Conservation (phyloP, 2,329 filamentous ascomycete species). For the Mariannaea elegans region DNA sequence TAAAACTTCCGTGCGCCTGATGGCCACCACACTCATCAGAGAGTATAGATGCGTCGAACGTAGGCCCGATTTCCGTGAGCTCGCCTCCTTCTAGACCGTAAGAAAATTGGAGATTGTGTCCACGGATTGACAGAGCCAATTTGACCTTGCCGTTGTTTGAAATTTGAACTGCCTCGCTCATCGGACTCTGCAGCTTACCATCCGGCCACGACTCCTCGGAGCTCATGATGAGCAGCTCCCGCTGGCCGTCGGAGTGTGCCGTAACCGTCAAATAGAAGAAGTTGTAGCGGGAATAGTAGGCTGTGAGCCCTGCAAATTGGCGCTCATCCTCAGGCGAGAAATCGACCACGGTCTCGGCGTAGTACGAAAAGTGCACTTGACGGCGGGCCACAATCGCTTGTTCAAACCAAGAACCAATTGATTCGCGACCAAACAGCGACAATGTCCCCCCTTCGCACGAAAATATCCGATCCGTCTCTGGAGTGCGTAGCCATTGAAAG, state of each 20-base stretch:
- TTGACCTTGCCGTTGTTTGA: slow-evolving; percentile 64
- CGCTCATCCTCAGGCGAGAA: slow-evolving; percentile 66
- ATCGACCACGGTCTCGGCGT: slow-evolving; percentile 64
- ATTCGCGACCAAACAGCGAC: slow-evolving; percentile 59
- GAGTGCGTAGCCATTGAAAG: slow-evolving; percentile 67
- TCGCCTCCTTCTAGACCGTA: slow-evolving; percentile 59
- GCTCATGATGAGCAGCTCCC: slow-evolving; percentile 65
- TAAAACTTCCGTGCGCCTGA: slow-evolving; percentile 69
- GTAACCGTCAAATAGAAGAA: slow-evolving; percentile 71
- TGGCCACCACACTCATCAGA: slow-evolving; percentile 72
- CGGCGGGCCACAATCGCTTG: slow-evolving; percentile 64
- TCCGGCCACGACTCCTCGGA: slow-evolving; percentile 66
- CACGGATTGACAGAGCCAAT: slow-evolving; percentile 61
- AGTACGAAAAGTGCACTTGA: slow-evolving; percentile 68
- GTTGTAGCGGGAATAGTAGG: slow-evolving; percentile 71
- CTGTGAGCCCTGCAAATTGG: slow-evolving; percentile 67
- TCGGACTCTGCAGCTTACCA: slow-evolving; percentile 55
- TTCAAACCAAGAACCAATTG: slow-evolving; percentile 67
- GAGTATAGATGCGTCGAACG: slow-evolving; percentile 66
- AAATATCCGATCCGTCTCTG: slow-evolving; percentile 64
- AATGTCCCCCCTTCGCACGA: slow-evolving; percentile 50
- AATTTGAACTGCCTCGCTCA: slow-evolving; percentile 55
- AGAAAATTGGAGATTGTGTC: slow-evolving; percentile 62
- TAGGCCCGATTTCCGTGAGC: slow-evolving; percentile 60
- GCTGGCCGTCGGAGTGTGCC: slow-evolving; percentile 62